Base-by-base conservation (phyloP, 2,329 filamentous ascomycete genomes). In the Zymoseptoria passerinii region DNA sequence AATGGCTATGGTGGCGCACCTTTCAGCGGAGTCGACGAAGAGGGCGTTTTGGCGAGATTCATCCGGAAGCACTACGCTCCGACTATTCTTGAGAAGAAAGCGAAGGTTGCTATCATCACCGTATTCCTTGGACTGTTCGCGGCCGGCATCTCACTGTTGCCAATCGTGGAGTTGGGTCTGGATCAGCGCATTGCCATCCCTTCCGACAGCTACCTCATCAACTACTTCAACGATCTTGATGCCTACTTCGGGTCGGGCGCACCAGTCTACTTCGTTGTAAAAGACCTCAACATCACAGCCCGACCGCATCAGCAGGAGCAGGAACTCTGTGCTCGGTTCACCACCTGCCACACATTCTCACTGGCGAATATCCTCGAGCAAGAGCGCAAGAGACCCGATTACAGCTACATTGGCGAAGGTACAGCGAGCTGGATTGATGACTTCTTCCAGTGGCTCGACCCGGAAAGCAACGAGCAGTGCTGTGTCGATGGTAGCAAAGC, bases 361-460 rank as follows among this genome's bases (percentile, higher is more conserved):
- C 78, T 99, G 3, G 85, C 90, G 48, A 96, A 96, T 68, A 86
- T 96, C 1, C 80, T 99, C 4, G 95, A 99, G 71, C 89, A 94
- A 66, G 95, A 99, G 75, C 85, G 94, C 9, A 97, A 96, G 76
- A 84, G 94, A 44, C 82, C 91, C 0, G 83, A 95, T 6, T 80
- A 92, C 1, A 96, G 91, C 0, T 97, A 91, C 72, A 90, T 99
- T 65, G 83, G 90, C 6, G 86, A 92, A 8, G 88, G 91, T 0
- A 86, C 92, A 0, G 94, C 95, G 2, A 96, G 89, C 72, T 99
- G 94, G 94, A 83, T 99, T 18, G 94, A 99, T 65, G 94, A 99
- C 71, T 97, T 90, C 75, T 90, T 97, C 75, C 82, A 90, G 60
- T 99, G 94, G 92, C 78, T 97, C n/a, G 95, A 97, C 66, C 94